Evolutionary conservation across 129 eudicot genomes (phyloP).

Genomic region (Kitagawia praeruptora): DNA sequence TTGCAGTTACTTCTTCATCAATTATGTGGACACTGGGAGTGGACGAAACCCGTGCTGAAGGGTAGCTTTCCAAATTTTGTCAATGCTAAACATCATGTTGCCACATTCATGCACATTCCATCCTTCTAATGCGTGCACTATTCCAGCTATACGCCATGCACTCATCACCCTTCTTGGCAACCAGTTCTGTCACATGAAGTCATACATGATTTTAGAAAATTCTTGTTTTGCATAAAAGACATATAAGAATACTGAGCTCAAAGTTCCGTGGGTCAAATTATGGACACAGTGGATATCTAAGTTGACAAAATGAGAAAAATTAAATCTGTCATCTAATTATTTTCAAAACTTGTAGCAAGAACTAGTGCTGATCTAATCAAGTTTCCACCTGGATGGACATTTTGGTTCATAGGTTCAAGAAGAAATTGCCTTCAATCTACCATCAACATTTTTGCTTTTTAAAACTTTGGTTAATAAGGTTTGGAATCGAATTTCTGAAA

Average conservation of each 20-base stretch:
- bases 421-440: not conserved
- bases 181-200: constrained; percentile 36
- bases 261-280: too few relatives aligned
- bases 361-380: not conserved
- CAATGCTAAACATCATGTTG: constrained; percentile 7
- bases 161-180: constrained; percentile 59
- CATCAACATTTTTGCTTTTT: not conserved
- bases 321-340: not conserved
- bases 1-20: not conserved
- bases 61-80: constrained; percentile 18
- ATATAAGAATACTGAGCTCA: not conserved
- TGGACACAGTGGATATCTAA: not conserved
- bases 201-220: not conserved
- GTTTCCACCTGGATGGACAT: not conserved
- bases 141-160: constrained; percentile 50
- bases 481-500: not conserved
- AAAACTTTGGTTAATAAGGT: not conserved
- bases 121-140: constrained; percentile 40
- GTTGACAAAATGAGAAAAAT: not conserved
- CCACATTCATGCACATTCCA: constrained; percentile 38
- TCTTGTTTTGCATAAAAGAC: not conserved
- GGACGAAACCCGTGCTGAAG: constrained; percentile 4
- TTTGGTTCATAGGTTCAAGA: not conserved
- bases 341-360: not conserved
- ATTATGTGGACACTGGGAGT: not conserved